These are phyloP conservation scores for Fusarium sacchari DNA, from an alignment of 2,329 filamentous ascomycete species.

Conservation along the genomic window DNA sequence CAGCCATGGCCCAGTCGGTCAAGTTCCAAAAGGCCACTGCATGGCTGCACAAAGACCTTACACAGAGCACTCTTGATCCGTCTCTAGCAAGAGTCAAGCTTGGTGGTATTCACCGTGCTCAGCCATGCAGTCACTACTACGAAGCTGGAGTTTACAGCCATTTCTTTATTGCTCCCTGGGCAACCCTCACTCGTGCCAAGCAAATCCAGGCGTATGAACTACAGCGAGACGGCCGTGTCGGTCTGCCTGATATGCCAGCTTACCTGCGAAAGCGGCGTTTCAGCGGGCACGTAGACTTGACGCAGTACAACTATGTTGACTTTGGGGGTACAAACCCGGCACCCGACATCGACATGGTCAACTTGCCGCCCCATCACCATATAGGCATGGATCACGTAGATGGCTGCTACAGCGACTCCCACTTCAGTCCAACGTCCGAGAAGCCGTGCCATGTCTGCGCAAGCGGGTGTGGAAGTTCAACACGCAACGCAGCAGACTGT, in stretches of 20 bases:
- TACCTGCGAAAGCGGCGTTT: constrained; percentile 10
- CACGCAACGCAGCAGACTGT: constrained; percentile 17
- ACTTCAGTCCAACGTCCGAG: constrained; percentile 19
- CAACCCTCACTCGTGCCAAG: constrained; percentile 21
- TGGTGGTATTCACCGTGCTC: constrained; percentile 55
- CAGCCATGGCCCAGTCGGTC: constrained; percentile 48
- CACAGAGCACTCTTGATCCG: constrained; percentile 16
- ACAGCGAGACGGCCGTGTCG: constrained; percentile 24
- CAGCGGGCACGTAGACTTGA: not conserved
- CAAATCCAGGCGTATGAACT: constrained; percentile 39
- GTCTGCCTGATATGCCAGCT: constrained; percentile 15
- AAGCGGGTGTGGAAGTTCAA: constrained; percentile 28
- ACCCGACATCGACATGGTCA: not conserved
- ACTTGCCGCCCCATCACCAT: not conserved
- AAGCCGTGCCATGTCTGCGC: constrained; percentile 11
- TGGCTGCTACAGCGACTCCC: constrained; percentile 22
- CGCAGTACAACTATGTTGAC: constrained; percentile 3
- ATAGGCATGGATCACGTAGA: constrained; percentile 11
- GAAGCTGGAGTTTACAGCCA: constrained; percentile 46
- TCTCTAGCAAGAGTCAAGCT: constrained; percentile 49
- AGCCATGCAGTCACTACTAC: constrained; percentile 53
- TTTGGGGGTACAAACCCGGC: constrained; percentile 13
- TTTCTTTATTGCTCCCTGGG: constrained; percentile 46
- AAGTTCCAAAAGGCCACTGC: constrained; percentile 45
- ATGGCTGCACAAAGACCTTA: constrained; percentile 46